Conservation (phyloP, 2,329 filamentous ascomycete genomes). For the Colletotrichum sansevieriae region DNA sequence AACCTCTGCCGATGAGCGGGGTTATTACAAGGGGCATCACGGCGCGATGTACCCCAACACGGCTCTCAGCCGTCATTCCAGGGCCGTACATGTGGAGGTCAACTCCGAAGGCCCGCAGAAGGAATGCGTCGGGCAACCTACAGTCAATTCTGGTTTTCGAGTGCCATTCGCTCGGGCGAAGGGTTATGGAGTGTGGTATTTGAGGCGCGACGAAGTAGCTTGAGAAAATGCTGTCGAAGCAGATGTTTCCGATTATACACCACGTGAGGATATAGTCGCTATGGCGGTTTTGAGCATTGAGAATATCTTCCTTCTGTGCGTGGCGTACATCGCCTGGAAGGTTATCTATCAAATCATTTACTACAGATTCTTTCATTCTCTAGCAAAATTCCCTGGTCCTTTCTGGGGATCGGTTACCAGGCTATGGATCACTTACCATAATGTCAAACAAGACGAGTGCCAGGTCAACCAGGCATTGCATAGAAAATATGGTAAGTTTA, state of each 20-base stretch:
- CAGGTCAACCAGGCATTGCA: slow-evolving; percentile 56
- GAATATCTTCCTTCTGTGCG: slow-evolving; percentile 51
- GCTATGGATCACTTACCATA: slow-evolving; percentile 67
- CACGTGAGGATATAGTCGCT: slow-evolving; percentile 26
- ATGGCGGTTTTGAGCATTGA: slow-evolving; percentile 54
- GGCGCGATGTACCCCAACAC: slow-evolving; percentile 11
- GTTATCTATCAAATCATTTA: slow-evolving; percentile 62
- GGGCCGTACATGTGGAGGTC: no score
- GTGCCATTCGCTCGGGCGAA: no score
- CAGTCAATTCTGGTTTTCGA: no score
- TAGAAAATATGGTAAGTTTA: slow-evolving; percentile 60
- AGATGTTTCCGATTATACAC: not conserved
- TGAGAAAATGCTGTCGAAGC: not conserved
- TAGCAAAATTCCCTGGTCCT: slow-evolving; percentile 65
- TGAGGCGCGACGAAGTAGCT: not conserved
- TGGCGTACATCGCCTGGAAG: slow-evolving; percentile 46
- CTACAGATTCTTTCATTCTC: slow-evolving; percentile 65
- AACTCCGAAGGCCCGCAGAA: not conserved
- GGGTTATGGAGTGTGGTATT: not conserved
- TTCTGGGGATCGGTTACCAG: slow-evolving; percentile 68
- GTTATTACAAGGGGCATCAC: not conserved
- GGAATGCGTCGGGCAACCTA: no score
- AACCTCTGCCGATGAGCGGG: not conserved
- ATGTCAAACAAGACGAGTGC: slow-evolving; percentile 60
- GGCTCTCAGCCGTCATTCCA: not conserved